Conservation (phyloP, 2,329 filamentous ascomycete genomes). For the Botrytis tulipae region DNA sequence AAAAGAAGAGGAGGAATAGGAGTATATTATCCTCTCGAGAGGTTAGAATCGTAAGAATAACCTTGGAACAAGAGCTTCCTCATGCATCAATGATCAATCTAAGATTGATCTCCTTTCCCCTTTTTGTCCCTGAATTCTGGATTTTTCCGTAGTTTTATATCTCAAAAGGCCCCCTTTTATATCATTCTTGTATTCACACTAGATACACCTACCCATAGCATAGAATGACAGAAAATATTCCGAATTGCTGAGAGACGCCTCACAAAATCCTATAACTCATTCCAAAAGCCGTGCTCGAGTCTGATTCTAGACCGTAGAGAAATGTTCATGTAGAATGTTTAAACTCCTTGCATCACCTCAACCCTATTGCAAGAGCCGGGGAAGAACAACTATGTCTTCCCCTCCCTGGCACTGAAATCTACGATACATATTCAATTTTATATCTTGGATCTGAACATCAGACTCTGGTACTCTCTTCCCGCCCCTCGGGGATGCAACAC, state of each 20-base stretch:
- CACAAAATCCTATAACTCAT: neutral
- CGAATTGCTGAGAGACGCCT: neutral
- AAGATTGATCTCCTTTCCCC: neutral
- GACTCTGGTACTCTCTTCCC: no score
- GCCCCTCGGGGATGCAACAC: neutral
- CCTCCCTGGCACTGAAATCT: neutral
- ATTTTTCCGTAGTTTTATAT: neutral
- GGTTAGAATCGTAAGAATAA: neutral
- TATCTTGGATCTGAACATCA: neutral
- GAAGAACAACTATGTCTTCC: neutral
- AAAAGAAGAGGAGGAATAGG: neutral
- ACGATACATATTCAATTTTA: neutral
- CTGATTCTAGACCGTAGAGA: neutral
- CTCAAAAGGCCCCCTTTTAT: neutral
- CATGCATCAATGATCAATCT: neutral
- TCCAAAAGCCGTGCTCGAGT: neutral
- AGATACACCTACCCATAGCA: neutral
- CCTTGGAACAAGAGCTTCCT: neutral
- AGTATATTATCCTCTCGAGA: neutral
- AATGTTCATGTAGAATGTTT: neutral
- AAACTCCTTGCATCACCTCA: neutral
- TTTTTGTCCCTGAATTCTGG: neutral
- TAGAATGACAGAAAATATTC: neutral
- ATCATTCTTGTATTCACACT: neutral
- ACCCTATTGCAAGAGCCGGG: neutral